Evolutionary conservation across 805 yeast genomes (phyloP).

Genomic region (Yueomyces sp.): DNA sequence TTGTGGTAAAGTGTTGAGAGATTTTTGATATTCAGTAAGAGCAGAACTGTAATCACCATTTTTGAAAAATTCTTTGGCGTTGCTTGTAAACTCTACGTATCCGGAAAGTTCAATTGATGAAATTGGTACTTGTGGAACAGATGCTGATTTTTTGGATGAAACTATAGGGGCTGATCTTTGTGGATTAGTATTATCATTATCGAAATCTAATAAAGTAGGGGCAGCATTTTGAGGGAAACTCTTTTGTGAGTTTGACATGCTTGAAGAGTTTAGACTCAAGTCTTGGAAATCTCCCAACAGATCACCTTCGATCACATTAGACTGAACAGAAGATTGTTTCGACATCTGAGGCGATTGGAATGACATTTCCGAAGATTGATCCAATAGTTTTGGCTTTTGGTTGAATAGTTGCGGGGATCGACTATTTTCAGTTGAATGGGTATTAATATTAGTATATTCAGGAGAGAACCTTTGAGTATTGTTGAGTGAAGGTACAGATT

Average conservation of each 20-base stretch:
- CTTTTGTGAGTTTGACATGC: neutral
- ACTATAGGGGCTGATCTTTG: neutral
- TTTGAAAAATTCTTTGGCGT: slow-evolving; percentile 52
- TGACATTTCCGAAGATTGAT: neutral
- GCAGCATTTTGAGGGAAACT: too few species aligned
- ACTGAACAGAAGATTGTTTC: neutral
- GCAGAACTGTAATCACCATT: slow-evolving; percentile 77
- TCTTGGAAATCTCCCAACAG: slow-evolving; percentile 5
- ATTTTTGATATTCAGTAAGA: slow-evolving; percentile 40
- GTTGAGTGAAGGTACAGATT: neutral
- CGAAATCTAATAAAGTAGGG: slow-evolving; percentile 10
- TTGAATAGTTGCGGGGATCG: too few species aligned
- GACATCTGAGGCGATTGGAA: neutral
- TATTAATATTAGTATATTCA: neutral
- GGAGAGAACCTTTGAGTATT: neutral
- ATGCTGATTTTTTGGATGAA: neutral
- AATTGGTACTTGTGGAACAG: slow-evolving; percentile 7
- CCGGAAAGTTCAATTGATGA: slow-evolving; percentile 20
- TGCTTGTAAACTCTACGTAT: slow-evolving; percentile 35
- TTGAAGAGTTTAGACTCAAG: neutral
- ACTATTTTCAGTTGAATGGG: too few species aligned
- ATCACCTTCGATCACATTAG: slow-evolving; percentile 2
- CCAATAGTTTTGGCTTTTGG: neutral
- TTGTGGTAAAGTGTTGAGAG: slow-evolving; percentile 44
- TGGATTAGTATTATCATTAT: neutral